Percentiles rank a stretch among this genome's conserved stretches.
Evolutionary conservation across 768 basidiomycete species (phyloP).

Genomic region (Rhodotorula taiwanensis): DNA sequence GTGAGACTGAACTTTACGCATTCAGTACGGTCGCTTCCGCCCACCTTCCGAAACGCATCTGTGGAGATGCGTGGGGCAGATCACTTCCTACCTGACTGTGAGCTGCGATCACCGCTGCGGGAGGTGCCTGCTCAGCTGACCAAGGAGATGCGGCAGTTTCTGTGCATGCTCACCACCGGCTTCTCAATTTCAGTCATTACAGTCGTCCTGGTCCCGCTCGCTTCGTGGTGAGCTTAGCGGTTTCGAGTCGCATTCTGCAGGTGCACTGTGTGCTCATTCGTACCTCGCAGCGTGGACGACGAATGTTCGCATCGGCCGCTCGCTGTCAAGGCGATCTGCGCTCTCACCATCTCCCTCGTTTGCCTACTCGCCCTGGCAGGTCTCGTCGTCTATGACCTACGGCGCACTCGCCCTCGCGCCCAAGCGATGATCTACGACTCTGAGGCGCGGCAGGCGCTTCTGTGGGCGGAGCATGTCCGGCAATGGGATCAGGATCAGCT

Average conservation of each 20-base stretch:
- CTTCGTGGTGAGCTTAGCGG: too few relatives aligned
- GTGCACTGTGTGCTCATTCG: too few relatives aligned
- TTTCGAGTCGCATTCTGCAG: too few relatives aligned
- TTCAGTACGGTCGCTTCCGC: slow-evolving; percentile 4
- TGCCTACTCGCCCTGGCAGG: slow-evolving; percentile 1
- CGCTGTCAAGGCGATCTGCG: not conserved
- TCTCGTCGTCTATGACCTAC: slow-evolving; percentile 6
- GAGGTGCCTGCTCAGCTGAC: not conserved
- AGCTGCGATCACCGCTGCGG: too few relatives aligned
- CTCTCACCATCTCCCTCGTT: not conserved
- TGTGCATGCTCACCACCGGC: not conserved
- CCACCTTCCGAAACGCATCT: not conserved
- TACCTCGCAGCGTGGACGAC: not conserved
- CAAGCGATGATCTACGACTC: not conserved
- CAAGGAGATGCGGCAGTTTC: not conserved
- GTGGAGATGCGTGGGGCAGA: not conserved
- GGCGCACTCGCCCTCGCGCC: not conserved
- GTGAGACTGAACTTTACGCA: not conserved
- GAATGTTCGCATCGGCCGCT: not conserved
- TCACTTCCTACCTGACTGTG: not conserved
- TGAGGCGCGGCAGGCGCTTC: not conserved
- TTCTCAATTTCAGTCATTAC: not conserved
- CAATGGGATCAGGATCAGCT: not conserved
- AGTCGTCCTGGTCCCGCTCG: not conserved
- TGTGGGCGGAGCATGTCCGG: not conserved